Conservation (phyloP, 2,329 filamentous ascomycete genomes). For the Calonectria honghensis region DNA sequence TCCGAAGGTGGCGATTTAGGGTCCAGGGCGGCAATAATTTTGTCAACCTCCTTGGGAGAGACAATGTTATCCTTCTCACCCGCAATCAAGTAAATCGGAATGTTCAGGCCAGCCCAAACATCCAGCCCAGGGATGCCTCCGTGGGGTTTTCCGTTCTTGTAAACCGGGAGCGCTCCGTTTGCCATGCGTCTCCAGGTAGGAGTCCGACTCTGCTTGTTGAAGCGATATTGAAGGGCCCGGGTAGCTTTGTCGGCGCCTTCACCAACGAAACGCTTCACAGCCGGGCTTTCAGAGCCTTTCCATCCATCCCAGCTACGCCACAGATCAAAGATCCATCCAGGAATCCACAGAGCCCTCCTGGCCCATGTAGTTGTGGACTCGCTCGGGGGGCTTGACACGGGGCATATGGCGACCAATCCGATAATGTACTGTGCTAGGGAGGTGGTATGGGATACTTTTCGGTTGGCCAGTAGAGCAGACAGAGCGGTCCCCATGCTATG, state of each 20-base stretch:
- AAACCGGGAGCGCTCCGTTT: constrained; percentile 80
- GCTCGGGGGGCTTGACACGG: constrained; percentile 78
- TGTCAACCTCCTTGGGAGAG: constrained; percentile 80
- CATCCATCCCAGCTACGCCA: constrained; percentile 86
- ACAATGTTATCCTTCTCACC: constrained; percentile 87
- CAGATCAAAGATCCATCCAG: constrained; percentile 83
- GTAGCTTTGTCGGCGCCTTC: constrained; percentile 78
- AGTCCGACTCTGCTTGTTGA: constrained; percentile 89
- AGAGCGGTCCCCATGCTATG: constrained; percentile 94
- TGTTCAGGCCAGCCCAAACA: constrained; percentile 82
- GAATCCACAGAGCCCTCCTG: constrained; percentile 79
- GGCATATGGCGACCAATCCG: constrained; percentile 88
- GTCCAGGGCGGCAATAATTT: constrained; percentile 73
- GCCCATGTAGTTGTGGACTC: constrained; percentile 66
- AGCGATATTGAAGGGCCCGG: constrained; percentile 80
- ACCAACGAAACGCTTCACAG: constrained; percentile 86
- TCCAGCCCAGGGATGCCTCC: constrained; percentile 82
- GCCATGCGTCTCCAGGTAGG: constrained; percentile 89
- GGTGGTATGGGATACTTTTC: constrained; percentile 64
- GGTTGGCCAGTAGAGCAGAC: constrained; percentile 79
- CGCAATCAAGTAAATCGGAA: constrained; percentile 86
- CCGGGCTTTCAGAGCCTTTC: constrained; percentile 85
- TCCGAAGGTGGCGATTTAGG: constrained; percentile 34
- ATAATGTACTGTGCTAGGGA: constrained; percentile 78
- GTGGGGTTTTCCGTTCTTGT: constrained; percentile 69